Base-by-base conservation (phyloP, 2,329 filamentous ascomycete genomes). In the Scedosporium minutisporum region DNA sequence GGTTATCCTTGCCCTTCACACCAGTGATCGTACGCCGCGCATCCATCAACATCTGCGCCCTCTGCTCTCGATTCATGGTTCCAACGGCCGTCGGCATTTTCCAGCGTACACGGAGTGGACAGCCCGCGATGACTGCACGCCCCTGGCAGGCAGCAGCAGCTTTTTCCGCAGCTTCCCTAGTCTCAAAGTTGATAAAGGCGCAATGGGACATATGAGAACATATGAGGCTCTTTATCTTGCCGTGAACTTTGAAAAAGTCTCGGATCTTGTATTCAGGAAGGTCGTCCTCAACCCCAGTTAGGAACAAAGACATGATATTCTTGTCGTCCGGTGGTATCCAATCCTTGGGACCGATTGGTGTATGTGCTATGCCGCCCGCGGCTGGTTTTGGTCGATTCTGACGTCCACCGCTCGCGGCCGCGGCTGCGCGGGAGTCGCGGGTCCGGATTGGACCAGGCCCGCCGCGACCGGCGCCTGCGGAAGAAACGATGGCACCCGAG, bases 151-250 rank as follows among this genome's bases (percentile, higher is more conserved):
- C 85, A 41, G 86, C 85, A 0, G 95, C 91, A 0, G 96, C 96
- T 64, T 83, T 87, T 76, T 99, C 95, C 0, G 96, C 95, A 1
- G 84, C 88, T 65, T 91, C 86, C 63, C 95, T 84, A 3, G 88
- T 90, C 68, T 92, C 87, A 73, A 91, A 99, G 76, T 99, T 99
- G 76, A 99, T 81, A 71, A 97, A 99, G 1, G 95, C 95, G 73
- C 93, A 97, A 71, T 97, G 95, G 16, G 93, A 93, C 78, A 96
- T 92, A 77, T 99, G 95, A 6, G 93, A 97, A 75, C 95, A 97
- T 44, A 99, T 88, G 16, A 99, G 78, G 27, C 92, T 97, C 69
- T 95, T 90, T 64, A 99, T 87, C 71, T 93, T 91, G 66, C 95
- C 95, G 69, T 93, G 92, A 18, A 85, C 84, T 65, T 91, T 86